A percentile compares a stretch with the other conserved stretches of the same genome.
Conservation (phyloP, 495 filamentous ascomycete genomes). For the Coniosporium apollinis region DNA sequence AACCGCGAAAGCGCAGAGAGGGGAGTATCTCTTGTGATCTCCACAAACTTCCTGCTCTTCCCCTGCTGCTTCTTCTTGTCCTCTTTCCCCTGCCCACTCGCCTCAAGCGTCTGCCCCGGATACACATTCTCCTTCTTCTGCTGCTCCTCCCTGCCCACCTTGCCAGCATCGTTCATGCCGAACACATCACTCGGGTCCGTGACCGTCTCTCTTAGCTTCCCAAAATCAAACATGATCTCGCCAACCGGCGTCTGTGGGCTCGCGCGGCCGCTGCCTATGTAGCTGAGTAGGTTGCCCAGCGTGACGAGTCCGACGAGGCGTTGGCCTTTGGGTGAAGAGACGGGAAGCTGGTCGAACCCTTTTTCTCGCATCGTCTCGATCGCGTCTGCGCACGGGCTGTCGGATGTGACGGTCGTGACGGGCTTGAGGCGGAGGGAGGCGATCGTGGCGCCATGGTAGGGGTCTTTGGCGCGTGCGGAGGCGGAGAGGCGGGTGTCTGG, state of each 20-base stretch:
- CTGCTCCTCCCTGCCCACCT: not conserved
- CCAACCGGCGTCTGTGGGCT: constrained; percentile 50
- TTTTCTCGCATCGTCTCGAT: constrained; percentile 96
- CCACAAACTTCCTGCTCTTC: constrained; percentile 58
- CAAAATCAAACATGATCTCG: constrained; percentile 95
- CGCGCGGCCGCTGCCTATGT: constrained; percentile 67
- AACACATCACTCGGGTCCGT: too few species aligned
- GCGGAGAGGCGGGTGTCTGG: constrained; percentile 18
- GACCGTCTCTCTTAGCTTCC: constrained; percentile 68
- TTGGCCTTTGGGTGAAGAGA: constrained; percentile 48
- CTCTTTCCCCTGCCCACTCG: constrained; percentile 12
- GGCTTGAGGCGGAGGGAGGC: constrained; percentile 74
- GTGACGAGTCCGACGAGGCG: constrained; percentile 80
- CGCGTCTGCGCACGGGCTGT: constrained; percentile 57
- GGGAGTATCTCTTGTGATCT: constrained; percentile 84
- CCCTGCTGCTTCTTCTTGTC: constrained; percentile 9
- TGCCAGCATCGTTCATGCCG: constrained; percentile 16
- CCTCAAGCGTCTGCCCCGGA: constrained; percentile 14
- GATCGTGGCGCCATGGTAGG: constrained; percentile 59
- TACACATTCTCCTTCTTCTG: constrained; percentile 1
- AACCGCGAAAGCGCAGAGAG: constrained; percentile 71
- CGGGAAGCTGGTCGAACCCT: constrained; percentile 90
- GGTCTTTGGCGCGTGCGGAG: constrained; percentile 23
- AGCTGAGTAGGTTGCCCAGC: constrained; percentile 82
- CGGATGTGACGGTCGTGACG: constrained; percentile 61